phyloP scores from a whole-genome alignment of 768 basidiomycete genomes.

The Termitomyces sp. region DNA sequence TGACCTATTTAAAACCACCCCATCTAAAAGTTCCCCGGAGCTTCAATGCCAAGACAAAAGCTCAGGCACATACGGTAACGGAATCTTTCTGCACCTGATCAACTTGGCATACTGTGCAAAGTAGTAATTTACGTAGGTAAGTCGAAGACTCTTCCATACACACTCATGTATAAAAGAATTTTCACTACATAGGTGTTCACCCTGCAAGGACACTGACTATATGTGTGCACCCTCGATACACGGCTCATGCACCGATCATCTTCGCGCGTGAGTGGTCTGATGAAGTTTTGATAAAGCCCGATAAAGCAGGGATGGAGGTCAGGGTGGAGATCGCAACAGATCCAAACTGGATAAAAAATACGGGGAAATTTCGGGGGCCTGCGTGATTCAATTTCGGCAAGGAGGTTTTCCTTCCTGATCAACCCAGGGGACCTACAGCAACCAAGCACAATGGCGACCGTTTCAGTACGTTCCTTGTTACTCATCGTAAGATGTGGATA shows the following conservation, averaged over 20 bases:
- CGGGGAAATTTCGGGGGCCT: constrained; percentile 13
- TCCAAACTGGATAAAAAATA: background rate
- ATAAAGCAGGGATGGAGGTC: background rate
- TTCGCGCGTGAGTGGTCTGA: background rate
- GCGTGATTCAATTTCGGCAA: constrained; percentile 10
- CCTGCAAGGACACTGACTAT: background rate
- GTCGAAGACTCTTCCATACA: background rate
- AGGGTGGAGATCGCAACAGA: background rate
- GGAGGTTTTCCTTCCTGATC: background rate
- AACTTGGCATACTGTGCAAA: background rate
- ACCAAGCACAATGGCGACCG: background rate
- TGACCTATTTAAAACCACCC: too few relatives aligned
- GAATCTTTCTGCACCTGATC: background rate
- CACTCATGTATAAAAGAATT: background rate
- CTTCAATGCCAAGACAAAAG: background rate
- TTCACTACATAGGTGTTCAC: background rate
- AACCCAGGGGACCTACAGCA: background rate
- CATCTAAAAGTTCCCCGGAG: background rate
- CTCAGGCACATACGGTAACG: background rate
- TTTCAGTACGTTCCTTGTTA: background rate
- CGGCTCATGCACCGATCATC: background rate
- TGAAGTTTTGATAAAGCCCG: background rate
- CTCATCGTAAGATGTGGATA: constrained; percentile 16
- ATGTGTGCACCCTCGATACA: background rate
- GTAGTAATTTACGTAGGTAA: background rate